phyloP scores from a whole-genome alignment of 1,284 basidiomycete species.

The Naganishia cerealis region DNA sequence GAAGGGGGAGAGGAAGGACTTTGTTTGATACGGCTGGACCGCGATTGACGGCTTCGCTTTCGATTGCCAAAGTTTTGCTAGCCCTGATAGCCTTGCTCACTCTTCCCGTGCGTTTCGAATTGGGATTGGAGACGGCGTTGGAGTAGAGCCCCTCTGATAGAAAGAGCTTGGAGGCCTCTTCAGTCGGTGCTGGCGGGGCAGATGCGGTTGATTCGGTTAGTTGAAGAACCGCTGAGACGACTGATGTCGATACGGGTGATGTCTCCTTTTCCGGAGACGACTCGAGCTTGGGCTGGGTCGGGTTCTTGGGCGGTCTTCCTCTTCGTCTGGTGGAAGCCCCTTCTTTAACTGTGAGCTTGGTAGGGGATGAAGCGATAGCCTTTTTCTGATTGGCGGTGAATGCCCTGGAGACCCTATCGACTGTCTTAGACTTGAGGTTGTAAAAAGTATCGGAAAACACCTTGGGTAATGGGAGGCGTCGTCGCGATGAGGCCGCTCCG shows the following conservation, averaged over 20 bases:
- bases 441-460: conserved; percentile 20
- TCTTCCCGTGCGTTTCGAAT: not conserved
- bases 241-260: conserved; percentile 21
- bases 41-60: not conserved
- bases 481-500: not conserved
- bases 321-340: conserved; percentile 7
- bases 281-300: conserved; percentile 4
- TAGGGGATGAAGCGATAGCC: not conserved
- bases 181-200: not conserved
- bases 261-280: conserved; percentile 18
- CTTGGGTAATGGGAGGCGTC: conserved; percentile 5
- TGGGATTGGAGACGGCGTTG: conserved; percentile 21
- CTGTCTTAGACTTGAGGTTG: conserved; percentile 9
- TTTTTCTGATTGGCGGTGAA: conserved; percentile 18
- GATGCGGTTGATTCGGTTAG: not conserved
- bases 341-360: too few species aligned
- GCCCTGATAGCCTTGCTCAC: conserved; percentile 24
- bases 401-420: conserved; percentile 14
- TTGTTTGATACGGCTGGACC: conserved; percentile 2
- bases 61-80: conserved; percentile 24
- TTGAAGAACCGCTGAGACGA: conserved; percentile 13
- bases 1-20: conserved; percentile 35
- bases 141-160: conserved; percentile 22
- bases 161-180: conserved; percentile 8
- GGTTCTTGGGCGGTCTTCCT: not conserved